phyloP scores from a whole-genome alignment of 306 rosid species.

The Lotus japonicus region DNA sequence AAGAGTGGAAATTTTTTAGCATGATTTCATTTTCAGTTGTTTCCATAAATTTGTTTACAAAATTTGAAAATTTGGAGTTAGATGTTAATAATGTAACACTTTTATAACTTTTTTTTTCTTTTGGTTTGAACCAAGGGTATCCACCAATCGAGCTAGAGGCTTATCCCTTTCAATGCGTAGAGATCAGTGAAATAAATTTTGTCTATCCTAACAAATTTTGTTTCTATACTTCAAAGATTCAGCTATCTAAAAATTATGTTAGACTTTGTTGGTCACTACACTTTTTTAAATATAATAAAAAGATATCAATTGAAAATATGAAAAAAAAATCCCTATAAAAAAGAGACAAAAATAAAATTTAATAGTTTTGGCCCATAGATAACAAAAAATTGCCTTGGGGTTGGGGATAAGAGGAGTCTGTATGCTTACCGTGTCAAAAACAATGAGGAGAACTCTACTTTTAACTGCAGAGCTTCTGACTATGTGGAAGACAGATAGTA shows the following conservation, averaged over 20 bases:
- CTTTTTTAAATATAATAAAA: background rate
- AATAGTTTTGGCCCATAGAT: too few relatives aligned
- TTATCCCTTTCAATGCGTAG: too few relatives aligned
- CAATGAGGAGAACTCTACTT: constrained; percentile 37
- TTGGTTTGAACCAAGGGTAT: too few relatives aligned
- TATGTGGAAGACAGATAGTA: constrained; percentile 47
- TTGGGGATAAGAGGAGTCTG: background rate
- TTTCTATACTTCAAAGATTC: too few relatives aligned
- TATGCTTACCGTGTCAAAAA: constrained; percentile 51
- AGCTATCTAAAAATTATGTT: too few relatives aligned
- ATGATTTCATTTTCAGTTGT: background rate
- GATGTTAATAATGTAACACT: background rate
- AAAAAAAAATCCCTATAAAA: background rate
- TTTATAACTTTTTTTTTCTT: background rate
- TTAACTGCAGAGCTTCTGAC: constrained; percentile 31
- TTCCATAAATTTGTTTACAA: background rate
- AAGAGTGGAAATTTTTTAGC: background rate
- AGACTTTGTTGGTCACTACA: too few relatives aligned
- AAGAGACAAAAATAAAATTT: too few relatives aligned
- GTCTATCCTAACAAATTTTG: too few relatives aligned
- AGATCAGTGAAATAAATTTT: too few relatives aligned
- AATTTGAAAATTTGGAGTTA: too few relatives aligned
- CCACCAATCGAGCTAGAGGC: too few relatives aligned
- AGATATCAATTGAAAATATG: background rate
- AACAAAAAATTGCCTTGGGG: too few relatives aligned